A percentile compares a stretch with the other conserved stretches of the same genome.
These are phyloP conservation scores for Sungouiella blattae DNA, from an alignment of 805 yeast genomes.

Conservation along the genomic window DNA sequence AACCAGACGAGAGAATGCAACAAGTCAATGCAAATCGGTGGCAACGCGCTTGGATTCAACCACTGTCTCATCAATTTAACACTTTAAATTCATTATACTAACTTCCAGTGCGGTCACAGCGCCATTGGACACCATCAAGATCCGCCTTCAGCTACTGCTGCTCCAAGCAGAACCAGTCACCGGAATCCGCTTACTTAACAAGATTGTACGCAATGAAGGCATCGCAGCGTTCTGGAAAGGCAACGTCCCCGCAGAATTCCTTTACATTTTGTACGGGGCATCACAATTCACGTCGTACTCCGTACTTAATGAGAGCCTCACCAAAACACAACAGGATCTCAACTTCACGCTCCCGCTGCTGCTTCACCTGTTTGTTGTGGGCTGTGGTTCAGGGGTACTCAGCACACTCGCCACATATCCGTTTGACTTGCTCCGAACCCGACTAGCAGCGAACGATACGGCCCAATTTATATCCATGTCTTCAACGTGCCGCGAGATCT, in stretches of 20 bases:
- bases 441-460: constrained; percentile 65
- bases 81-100: too few relatives aligned
- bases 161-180: constrained; percentile 4
- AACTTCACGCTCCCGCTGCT: constrained; percentile 28
- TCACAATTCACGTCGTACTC: constrained; percentile 77
- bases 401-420: constrained; percentile 83
- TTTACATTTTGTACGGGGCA: constrained; percentile 84
- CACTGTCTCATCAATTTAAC: too few relatives aligned
- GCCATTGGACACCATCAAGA: constrained; percentile 77
- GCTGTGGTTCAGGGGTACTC: constrained; percentile 70
- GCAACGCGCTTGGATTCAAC: too few relatives aligned
- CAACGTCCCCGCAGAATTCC: constrained; percentile 82
- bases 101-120: constrained; percentile 56
- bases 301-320: constrained; percentile 44
- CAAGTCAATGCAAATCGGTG: too few relatives aligned
- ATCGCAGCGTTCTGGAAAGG: constrained; percentile 89
- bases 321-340: constrained; percentile 21
- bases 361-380: constrained; percentile 54
- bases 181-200: constrained; percentile 35
- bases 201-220: constrained; percentile 63
- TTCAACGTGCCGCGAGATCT: constrained; percentile 23
- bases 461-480: constrained; percentile 37
- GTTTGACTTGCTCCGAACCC: constrained; percentile 81
- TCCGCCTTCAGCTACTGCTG: constrained; percentile 63
- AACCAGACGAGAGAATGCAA: too few relatives aligned